These are phyloP conservation scores for Agaricales sp. DNA, from an alignment of 1,284 basidiomycete genomes.

Conservation along the genomic window DNA sequence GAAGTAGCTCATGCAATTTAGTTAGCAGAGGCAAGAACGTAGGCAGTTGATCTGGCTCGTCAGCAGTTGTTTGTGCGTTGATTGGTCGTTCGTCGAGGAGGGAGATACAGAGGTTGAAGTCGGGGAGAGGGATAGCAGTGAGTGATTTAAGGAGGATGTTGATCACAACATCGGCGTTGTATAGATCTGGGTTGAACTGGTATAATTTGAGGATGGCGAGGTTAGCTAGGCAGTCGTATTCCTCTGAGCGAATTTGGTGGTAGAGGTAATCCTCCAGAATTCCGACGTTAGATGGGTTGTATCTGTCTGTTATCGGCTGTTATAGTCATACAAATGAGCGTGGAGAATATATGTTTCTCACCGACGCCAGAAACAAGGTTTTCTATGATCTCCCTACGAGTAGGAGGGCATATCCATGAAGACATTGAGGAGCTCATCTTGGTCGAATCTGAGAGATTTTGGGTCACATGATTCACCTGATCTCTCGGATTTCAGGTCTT, in stretches of 20 bases:
- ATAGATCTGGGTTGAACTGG: constrained; percentile 91
- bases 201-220: constrained; percentile 82
- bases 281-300: constrained; percentile 89
- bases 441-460: too few species aligned
- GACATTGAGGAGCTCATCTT: constrained; percentile 18
- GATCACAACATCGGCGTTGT: constrained; percentile 87
- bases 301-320: constrained; percentile 56
- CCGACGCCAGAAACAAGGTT: constrained; percentile 88
- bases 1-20: constrained; percentile 66
- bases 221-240: constrained; percentile 93
- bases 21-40: constrained; percentile 68
- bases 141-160: constrained; percentile 93
- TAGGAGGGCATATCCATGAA: constrained; percentile 60
- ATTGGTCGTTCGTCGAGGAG: constrained; percentile 70
- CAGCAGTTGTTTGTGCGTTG: constrained; percentile 40
- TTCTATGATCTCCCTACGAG: constrained; percentile 78
- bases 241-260: constrained; percentile 80
- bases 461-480: too few species aligned
- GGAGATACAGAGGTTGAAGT: constrained; percentile 90
- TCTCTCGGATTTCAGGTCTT: too few species aligned
- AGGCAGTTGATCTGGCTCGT: constrained; percentile 75
- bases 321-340: constrained; percentile 8
- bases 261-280: constrained; percentile 94
- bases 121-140: constrained; percentile 73
- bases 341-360: constrained; percentile 26